Evolutionary conservation across 805 yeast genomes (phyloP).

Genomic region (Kuraishia borneana): DNA sequence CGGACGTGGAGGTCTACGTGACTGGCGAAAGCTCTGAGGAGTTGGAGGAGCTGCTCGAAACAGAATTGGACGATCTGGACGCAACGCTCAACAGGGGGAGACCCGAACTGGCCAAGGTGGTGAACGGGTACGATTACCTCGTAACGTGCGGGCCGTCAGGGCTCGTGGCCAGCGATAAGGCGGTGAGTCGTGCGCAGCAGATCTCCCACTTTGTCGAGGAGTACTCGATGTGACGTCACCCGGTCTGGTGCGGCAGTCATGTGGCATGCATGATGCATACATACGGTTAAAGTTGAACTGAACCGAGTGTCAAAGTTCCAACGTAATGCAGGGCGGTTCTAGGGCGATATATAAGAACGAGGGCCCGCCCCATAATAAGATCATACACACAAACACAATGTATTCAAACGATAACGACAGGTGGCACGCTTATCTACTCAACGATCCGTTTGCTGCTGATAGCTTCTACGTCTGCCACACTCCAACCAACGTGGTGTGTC

Average conservation of each 20-base stretch:
- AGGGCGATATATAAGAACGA: not conserved
- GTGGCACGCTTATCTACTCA: conserved; percentile 56
- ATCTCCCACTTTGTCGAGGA: conserved; percentile 32
- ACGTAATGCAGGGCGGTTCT: not conserved
- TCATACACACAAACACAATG: conserved; percentile 14
- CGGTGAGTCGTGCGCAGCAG: conserved; percentile 23
- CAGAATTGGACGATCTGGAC: conserved; percentile 3
- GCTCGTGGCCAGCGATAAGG: conserved; percentile 27
- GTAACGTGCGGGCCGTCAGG: conserved; percentile 48
- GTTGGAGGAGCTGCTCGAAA: conserved; percentile 3
- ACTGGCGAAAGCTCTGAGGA: conserved; percentile 11
- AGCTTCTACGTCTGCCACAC: conserved; percentile 42
- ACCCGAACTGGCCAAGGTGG: conserved; percentile 16
- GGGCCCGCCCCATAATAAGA: not conserved
- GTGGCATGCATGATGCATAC: not conserved
- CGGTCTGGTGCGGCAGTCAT: not conserved
- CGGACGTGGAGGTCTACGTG: conserved; percentile 26
- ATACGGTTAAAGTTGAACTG: not conserved
- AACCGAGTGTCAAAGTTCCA: not conserved
- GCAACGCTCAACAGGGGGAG: conserved; percentile 9
- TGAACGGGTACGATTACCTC: conserved; percentile 34
- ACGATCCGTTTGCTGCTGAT: conserved; percentile 56
- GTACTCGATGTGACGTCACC: conserved; percentile 19
- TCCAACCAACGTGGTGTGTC: conserved; percentile 34
- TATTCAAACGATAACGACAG: conserved; percentile 33